These are phyloP conservation scores for Yamadazyma dushanensis DNA, from an alignment of 1,139 yeast genomes.

Conservation along the genomic window DNA sequence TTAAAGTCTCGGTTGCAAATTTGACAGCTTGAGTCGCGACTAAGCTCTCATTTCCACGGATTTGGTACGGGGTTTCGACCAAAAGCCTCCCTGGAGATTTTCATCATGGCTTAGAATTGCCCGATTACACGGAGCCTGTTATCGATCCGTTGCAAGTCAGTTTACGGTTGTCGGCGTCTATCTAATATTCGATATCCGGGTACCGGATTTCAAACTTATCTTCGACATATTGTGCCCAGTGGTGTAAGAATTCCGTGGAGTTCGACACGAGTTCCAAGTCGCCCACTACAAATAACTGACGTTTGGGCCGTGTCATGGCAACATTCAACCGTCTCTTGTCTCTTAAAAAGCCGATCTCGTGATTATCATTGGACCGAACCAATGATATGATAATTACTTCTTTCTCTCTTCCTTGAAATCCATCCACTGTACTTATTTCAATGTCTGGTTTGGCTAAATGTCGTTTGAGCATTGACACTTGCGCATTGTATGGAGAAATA, in stretches of 20 bases:
- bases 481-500: slow-evolving; percentile 89
- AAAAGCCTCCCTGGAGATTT: too few relatives aligned
- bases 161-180: too few relatives aligned
- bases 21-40: too few relatives aligned
- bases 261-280: slow-evolving; percentile 64
- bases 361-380: slow-evolving; percentile 46
- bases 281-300: slow-evolving; percentile 84
- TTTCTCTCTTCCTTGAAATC: slow-evolving; percentile 66
- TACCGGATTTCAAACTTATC: slow-evolving; percentile 61
- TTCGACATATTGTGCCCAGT: slow-evolving; percentile 76
- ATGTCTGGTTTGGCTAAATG: slow-evolving; percentile 18
- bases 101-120: too few relatives aligned
- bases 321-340: slow-evolving; percentile 79
- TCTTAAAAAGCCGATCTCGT: slow-evolving; percentile 72
- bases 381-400: slow-evolving; percentile 66
- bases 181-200: slow-evolving; percentile 44
- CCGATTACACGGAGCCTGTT: too few relatives aligned
- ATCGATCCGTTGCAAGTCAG: too few relatives aligned
- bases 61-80: too few relatives aligned
- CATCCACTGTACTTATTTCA: slow-evolving; percentile 49
- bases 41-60: too few relatives aligned
- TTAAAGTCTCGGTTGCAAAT: too few relatives aligned
- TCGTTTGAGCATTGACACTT: slow-evolving; percentile 62
- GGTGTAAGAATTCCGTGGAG: slow-evolving; percentile 49
- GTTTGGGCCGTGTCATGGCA: slow-evolving; percentile 86